Base-by-base conservation (phyloP, 441 rosid genomes). In the Pelargonium fulgidum region DNA sequence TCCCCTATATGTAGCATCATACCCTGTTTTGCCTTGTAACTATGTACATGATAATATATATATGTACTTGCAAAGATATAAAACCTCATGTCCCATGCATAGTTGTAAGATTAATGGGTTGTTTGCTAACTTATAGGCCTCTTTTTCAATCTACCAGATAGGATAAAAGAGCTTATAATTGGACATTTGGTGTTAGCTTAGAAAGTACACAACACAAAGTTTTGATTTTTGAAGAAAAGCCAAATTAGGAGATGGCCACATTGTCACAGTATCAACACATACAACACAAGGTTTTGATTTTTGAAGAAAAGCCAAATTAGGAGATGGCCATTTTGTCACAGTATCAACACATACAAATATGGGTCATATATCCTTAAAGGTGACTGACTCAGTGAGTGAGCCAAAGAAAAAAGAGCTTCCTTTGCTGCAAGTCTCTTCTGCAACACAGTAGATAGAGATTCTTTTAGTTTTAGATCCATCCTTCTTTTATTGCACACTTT, bases 1-100 rank as follows among this genome's bases (percentile, higher is more conserved):
- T 78, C 79, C 78, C 22, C 68, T 58, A 17, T 17, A 68, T 64
- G 36, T 44, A 65, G 65, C 70, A 63, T 22, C 20, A 63, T 14
- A 42, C 54, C 20, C 54, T 65, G 68, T 64, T 59, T 26, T 56
- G 47, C 47, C 47, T 42, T 42, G 47, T 42, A 10, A 7, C 47
- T 5, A 42, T 42, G 47, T 42, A 42, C 11, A 42, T 42, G 11
- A 42, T 42, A 1, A 42, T 10, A 42, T 42, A 48, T 3, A 3
- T 48, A 11, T 11, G 54, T 48, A 47, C 12, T 7, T 47, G 13
- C 50, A 47, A 50, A 50, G n/a, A n/a, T n/a, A n/a, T n/a, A n/a
- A n/a, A n/a, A n/a, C n/a, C n/a, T n/a, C n/a, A n/a, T n/a, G n/a
- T n/a, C n/a, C n/a, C n/a, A n/a, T n/a, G n/a, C n/a, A n/a, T n/a